These are phyloP conservation scores for Lactifluus subvellereus DNA, from an alignment of 768 basidiomycete species.

Conservation along the genomic window DNA sequence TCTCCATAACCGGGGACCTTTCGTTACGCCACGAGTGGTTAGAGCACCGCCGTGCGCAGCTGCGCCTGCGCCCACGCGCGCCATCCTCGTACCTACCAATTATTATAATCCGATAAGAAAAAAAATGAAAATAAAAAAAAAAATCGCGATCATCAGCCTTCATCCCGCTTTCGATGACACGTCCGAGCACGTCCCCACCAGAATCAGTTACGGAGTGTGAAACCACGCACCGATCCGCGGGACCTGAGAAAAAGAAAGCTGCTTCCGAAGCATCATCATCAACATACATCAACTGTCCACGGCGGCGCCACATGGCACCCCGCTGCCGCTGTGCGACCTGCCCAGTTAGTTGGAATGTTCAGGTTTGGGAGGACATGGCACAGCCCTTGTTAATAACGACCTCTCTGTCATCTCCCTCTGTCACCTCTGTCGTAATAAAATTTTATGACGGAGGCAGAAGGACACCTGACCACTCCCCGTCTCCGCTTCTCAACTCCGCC, in stretches of 20 bases:
- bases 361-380: neutral
- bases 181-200: neutral
- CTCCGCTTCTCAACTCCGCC: neutral
- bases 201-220: neutral
- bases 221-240: conserved; percentile 7
- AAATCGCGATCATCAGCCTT: conserved; percentile 1
- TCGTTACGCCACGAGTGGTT: no score
- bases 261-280: neutral
- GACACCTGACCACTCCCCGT: neutral
- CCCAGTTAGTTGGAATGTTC: neutral
- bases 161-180: neutral
- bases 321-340: neutral
- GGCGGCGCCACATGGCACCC: conserved; percentile 11
- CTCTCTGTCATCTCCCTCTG: neutral
- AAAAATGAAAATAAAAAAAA: neutral
- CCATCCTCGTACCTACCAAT: neutral
- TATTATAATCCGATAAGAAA: conserved; percentile 12
- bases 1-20: no score
- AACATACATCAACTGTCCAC: neutral
- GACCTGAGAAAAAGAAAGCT: neutral
- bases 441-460: neutral
- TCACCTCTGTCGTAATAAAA: neutral
- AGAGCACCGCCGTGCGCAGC: neutral
- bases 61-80: no score
- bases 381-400: neutral